Percentiles rank a stretch among this genome's conserved stretches.
These are phyloP conservation scores for Pythium sukuiense DNA, from an alignment of 352 stramenopile species.

Conservation along the genomic window DNA sequence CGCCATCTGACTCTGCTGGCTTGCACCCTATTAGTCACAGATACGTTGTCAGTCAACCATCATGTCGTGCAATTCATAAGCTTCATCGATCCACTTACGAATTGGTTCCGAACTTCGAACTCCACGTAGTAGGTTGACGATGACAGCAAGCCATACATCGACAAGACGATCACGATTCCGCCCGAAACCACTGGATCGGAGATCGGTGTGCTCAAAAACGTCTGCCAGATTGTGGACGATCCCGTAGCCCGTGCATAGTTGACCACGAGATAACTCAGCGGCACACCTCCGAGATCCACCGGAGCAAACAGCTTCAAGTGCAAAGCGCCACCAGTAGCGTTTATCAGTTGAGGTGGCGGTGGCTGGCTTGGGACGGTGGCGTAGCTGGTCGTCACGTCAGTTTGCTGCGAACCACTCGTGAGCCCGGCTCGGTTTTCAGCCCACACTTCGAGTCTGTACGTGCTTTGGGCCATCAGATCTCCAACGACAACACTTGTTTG, in stretches of 20 bases:
- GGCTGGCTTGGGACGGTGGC: slow-evolving; percentile 24
- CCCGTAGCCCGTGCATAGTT: slow-evolving; percentile 33
- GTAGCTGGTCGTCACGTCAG: slow-evolving; percentile 18
- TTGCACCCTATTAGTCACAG: slow-evolving; percentile 38
- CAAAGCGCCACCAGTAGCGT: slow-evolving; percentile 46
- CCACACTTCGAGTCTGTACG: slow-evolving; percentile 35
- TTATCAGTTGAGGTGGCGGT: slow-evolving; percentile 29
- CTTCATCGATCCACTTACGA: slow-evolving; percentile 9
- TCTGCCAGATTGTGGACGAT: slow-evolving; percentile 15
- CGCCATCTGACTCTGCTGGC: slow-evolving; percentile 20
- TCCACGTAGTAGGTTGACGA: slow-evolving; percentile 22
- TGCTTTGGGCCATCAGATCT: slow-evolving; percentile 28
- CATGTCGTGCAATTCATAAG: neutral
- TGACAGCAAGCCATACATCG: slow-evolving; percentile 19
- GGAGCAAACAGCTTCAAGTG: slow-evolving; percentile 38
- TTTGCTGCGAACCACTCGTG: neutral
- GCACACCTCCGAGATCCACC: slow-evolving; percentile 37
- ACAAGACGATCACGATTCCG: neutral
- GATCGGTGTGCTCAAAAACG: neutral
- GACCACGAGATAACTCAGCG: slow-evolving; percentile 30
- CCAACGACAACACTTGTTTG: slow-evolving; percentile 12
- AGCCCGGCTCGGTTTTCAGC: slow-evolving; percentile 32
- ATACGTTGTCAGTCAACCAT: slow-evolving; percentile 7
- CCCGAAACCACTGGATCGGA: neutral
- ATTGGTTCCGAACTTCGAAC: slow-evolving; percentile 9